Evolutionary conservation across 495 filamentous ascomycete species (phyloP).

Genomic region (Niebla homalea): DNA sequence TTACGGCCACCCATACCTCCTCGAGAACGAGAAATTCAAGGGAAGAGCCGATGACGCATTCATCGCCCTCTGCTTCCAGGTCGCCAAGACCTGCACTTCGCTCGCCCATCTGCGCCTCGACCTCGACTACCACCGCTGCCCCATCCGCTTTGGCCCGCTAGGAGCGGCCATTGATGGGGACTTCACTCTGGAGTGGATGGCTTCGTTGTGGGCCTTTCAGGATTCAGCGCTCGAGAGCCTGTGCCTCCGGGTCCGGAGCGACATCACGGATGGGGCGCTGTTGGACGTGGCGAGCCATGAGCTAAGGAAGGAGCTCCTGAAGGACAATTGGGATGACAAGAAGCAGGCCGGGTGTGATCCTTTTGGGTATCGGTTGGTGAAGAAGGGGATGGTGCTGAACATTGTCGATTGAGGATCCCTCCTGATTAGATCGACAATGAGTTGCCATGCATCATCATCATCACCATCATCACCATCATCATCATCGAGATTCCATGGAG

Average conservation of each 20-base stretch:
- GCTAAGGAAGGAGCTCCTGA: constrained; percentile 10
- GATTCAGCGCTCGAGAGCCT: constrained; percentile 1
- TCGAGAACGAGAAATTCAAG: constrained; percentile 8
- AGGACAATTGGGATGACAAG: constrained; percentile 7
- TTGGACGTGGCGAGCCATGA: constrained; percentile 13
- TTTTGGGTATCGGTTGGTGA: background rate
- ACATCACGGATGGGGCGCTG: background rate
- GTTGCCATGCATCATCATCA: no score
- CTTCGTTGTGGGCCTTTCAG: constrained; percentile 7
- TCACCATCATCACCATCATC: no score
- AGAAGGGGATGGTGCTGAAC: background rate
- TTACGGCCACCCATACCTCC: constrained; percentile 9
- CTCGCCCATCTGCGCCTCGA: constrained; percentile 6
- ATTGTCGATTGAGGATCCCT: background rate
- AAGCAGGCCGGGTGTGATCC: constrained; percentile 3
- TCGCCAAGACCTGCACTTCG: constrained; percentile 3
- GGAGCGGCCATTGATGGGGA: background rate
- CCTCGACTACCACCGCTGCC: constrained; percentile 6
- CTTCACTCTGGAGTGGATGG: constrained; percentile 4
- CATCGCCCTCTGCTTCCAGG: constrained; percentile 10
- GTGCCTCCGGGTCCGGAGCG: constrained; percentile 1
- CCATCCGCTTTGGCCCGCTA: constrained; percentile 4
- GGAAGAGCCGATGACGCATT: constrained; percentile 9
- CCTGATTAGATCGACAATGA: no score
- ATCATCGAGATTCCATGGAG: no score